These are phyloP conservation scores for Rhododendron mucronatum DNA, from an alignment of 148 eudicot species.

Conservation along the genomic window DNA sequence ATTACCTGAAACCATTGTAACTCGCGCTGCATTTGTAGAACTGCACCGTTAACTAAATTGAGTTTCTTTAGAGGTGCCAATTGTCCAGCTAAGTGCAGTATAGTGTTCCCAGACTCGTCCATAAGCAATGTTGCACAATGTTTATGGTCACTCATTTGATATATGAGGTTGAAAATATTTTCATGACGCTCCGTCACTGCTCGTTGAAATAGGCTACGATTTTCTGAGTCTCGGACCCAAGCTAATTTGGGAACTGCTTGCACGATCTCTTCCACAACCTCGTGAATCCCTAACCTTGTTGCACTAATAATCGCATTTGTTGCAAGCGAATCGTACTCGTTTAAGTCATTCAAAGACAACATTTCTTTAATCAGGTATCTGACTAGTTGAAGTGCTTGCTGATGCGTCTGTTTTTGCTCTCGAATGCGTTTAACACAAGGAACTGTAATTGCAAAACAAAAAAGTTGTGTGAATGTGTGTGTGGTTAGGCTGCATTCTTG, in stretches of 20 bases:
- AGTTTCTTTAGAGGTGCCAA: conserved; percentile 13
- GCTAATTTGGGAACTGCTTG: conserved; percentile 17
- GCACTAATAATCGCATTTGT: conserved; percentile 10
- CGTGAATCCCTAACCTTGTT: conserved; percentile 19
- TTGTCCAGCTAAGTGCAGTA: conserved; percentile 21
- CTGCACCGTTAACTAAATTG: conserved; percentile 15
- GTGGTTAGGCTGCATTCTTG: no score
- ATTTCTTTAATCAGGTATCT: conserved; percentile 7
- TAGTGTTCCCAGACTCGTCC: not conserved
- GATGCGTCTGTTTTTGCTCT: conserved; percentile 6
- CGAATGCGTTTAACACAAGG: conserved; percentile 2
- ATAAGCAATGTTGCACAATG: not conserved
- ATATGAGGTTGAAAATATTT: conserved; percentile 17
- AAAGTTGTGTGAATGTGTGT: no score
- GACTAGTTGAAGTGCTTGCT: conserved; percentile 16
- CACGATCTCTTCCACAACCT: conserved; percentile 18
- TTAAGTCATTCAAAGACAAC: not conserved
- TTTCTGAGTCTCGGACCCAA: conserved; percentile 19
- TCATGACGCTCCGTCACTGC: conserved; percentile 24
- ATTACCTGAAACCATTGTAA: conserved; percentile 13
- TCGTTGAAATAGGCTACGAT: conserved; percentile 19
- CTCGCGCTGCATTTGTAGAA: conserved; percentile 27
- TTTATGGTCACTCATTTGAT: conserved; percentile 10
- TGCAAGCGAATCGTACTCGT: not conserved
- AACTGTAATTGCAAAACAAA: conserved; percentile 7